Percentiles rank a stretch among this genome's conserved stretches.
These are phyloP conservation scores for Wallacemonas sp. DNA, from an alignment of 208 protist species.

Conservation along the genomic window DNA sequence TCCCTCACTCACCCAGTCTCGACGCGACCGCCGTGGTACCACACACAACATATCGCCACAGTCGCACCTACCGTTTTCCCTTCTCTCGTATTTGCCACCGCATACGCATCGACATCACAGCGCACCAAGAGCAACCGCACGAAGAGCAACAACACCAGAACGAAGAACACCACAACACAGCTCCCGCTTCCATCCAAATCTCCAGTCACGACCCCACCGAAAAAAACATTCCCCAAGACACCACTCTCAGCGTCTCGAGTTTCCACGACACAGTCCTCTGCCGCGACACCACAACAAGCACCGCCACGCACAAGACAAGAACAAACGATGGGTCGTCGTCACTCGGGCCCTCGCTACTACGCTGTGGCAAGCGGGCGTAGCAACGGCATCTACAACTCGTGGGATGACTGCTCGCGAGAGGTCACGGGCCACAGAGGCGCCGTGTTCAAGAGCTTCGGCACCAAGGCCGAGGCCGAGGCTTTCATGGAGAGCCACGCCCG, in stretches of 20 bases:
- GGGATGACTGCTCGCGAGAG: conserved; percentile 65
- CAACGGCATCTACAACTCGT: conserved; percentile 73
- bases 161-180: too few species aligned
- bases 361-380: conserved; percentile 67
- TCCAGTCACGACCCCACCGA: too few species aligned
- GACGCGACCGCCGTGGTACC: background rate
- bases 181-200: too few species aligned
- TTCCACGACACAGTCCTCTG: background rate
- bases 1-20: background rate
- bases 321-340: background rate
- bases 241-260: too few species aligned
- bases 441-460: conserved; percentile 74
- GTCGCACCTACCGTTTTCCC: background rate
- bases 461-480: conserved; percentile 46
- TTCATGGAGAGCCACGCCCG: conserved; percentile 37
- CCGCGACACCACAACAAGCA: background rate
- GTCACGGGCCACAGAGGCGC: conserved; percentile 70
- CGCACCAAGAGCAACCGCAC: background rate
- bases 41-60: background rate
- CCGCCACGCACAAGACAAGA: background rate
- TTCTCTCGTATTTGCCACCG: background rate
- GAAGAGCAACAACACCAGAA: conserved; percentile 1
- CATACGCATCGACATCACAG: background rate
- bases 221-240: too few species aligned
- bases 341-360: conserved; percentile 47